Evolutionary conservation across 495 filamentous ascomycete species (phyloP), one percentile per base, ranked within the genome.

Genomic region (Parachaetomium inaequale): DNA sequence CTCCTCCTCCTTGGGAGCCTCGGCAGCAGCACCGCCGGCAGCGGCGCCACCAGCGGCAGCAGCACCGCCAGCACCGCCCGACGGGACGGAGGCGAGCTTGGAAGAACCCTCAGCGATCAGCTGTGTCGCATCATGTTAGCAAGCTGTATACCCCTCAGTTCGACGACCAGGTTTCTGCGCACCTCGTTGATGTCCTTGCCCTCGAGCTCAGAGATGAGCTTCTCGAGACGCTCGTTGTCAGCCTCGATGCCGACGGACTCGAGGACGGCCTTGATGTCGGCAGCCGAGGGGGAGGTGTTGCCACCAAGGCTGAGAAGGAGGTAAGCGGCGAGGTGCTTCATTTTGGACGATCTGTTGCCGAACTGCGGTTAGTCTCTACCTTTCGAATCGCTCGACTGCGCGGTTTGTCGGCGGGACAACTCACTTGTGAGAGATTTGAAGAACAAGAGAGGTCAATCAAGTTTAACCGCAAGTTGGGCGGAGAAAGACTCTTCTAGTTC

Each of bases 301-400:
- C 94, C 94, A 74, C 85, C 94, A 68, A 98, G 86, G 82, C 81
- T 81, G 79, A 97, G 88, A 76, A 98, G 94, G 72, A 98, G 91
- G 87, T 96, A 98, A 74, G 94, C 93, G 76, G 94, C 95, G 82
- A 98, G 89, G 82, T 98, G 88, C 93, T 98, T 98, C 94, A 98
- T 98, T 91, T 87, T 93, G 81, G 32, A 40, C 60, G 62, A 38
- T 64, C 59, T 64, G 59, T 28, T 53, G 17, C 29, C 25, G 19
- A 17, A 47, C 19, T 8, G n/a, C 14, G 23, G 63, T 69, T 43
- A 68, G 65, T 58, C 31, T 34, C 19, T 21, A 8, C 12, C 19
- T 19, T 5, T 46, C 40, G 29, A 21, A 56, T 21, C 38, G 59
- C 6, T 26, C 23, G 25, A n/a, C 29, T 46, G 43, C 38, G 34